Conservation (phyloP, 148 eudicot genomes). For the Limonium bicolor region DNA sequence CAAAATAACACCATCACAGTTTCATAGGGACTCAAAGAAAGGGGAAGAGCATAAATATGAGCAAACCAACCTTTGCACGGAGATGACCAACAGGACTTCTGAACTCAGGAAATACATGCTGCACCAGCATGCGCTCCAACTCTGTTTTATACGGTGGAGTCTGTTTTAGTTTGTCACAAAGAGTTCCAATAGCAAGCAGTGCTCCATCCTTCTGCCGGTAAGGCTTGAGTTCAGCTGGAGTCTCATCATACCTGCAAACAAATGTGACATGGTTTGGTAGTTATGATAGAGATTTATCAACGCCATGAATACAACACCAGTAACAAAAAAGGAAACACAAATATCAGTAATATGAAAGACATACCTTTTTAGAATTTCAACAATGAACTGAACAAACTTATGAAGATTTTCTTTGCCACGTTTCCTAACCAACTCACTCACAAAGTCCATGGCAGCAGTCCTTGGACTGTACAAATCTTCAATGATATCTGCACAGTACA, state of each 20-base stretch:
- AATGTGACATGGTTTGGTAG: no score
- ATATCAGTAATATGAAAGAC: background rate
- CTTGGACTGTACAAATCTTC: constrained; percentile 96
- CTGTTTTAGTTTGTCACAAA: constrained; percentile 86
- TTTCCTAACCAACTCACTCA: constrained; percentile 89
- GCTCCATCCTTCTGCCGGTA: constrained; percentile 97
- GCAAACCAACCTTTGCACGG: constrained; percentile 73
- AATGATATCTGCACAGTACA: constrained; percentile 60
- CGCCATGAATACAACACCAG: no score
- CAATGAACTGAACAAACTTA: constrained; percentile 73
- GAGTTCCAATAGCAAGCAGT: constrained; percentile 92
- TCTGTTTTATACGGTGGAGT: constrained; percentile 86
- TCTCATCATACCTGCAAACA: constrained; percentile 56
- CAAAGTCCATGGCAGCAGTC: constrained; percentile 98
- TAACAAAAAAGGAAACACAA: no score
- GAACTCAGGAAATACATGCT: constrained; percentile 93
- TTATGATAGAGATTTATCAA: no score
- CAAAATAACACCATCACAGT: no score
- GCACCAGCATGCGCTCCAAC: constrained; percentile 89
- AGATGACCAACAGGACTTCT: constrained; percentile 88
- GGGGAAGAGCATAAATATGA: constrained; percentile 3
- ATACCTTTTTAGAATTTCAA: constrained; percentile 88
- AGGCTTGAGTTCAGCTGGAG: constrained; percentile 51
- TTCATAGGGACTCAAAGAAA: background rate
- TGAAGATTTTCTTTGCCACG: constrained; percentile 96